Conservation (phyloP, 768 basidiomycete genomes). For the Mycena rosella region DNA sequence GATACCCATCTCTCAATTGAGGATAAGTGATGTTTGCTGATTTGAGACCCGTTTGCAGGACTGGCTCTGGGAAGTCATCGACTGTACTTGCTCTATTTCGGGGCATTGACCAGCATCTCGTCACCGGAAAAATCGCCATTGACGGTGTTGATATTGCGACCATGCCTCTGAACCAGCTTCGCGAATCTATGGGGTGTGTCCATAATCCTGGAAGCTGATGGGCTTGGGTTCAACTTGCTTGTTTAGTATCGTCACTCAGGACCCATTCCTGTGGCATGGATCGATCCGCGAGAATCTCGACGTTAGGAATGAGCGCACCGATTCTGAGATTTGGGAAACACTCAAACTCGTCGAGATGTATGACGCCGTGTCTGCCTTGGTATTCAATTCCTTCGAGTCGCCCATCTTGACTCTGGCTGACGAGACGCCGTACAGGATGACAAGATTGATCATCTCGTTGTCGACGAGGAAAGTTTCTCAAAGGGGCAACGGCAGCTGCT, state of each 20-base stretch:
- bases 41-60: neutral
- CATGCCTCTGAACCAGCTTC: slow-evolving; percentile 15
- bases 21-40: slow-evolving; percentile 1
- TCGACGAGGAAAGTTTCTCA: slow-evolving; percentile 29
- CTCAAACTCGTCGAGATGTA: slow-evolving; percentile 32
- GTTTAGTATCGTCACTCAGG: slow-evolving; percentile 24
- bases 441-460: slow-evolving; percentile 27
- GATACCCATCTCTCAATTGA: slow-evolving; percentile 14
- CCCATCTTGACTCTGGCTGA: neutral
- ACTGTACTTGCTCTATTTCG: slow-evolving; percentile 15
- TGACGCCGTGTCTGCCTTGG: slow-evolving; percentile 26
- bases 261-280: slow-evolving; percentile 27
- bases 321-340: slow-evolving; percentile 27
- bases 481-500: slow-evolving; percentile 29
- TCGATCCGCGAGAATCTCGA: slow-evolving; percentile 25
- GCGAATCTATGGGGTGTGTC: slow-evolving; percentile 22
- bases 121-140: slow-evolving; percentile 21
- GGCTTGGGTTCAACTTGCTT: neutral
- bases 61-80: slow-evolving; percentile 23
- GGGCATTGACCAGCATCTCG: slow-evolving; percentile 29
- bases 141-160: slow-evolving; percentile 28
- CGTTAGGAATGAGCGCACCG: slow-evolving; percentile 13
- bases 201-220: neutral
- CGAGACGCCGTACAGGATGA: slow-evolving; percentile 20
- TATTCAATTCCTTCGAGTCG: neutral